Conservation (phyloP, 164 flowering plant genomes). For the Stephania yunnanensis region DNA sequence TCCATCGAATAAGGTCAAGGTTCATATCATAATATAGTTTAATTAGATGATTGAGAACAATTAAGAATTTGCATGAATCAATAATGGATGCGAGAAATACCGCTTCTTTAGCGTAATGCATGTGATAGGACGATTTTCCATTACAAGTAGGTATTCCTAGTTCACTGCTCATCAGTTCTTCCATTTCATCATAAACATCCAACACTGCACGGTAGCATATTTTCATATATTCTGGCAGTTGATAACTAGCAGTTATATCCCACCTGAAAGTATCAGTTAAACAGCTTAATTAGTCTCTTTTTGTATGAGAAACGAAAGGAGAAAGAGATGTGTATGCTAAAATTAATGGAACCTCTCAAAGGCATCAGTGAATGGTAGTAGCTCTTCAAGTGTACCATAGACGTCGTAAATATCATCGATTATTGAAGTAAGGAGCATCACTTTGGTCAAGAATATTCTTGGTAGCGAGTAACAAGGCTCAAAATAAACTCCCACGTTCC, state of each 20-base stretch:
- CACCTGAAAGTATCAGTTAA: too few relatives aligned
- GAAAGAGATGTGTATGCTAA: too few relatives aligned
- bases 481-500: slow-evolving; percentile 26
- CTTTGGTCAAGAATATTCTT: slow-evolving; percentile 17
- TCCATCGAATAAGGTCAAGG: not conserved
- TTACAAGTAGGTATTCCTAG: slow-evolving; percentile 14
- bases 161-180: slow-evolving; percentile 21
- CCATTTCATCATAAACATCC: slow-evolving; percentile 20
- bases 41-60: not conserved
- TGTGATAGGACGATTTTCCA: slow-evolving; percentile 2
- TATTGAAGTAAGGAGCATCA: slow-evolving; percentile 8
- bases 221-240: too few relatives aligned
- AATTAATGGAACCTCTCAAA: too few relatives aligned
- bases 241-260: too few relatives aligned
- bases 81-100: slow-evolving; percentile 14
- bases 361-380: too few relatives aligned
- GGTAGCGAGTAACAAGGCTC: slow-evolving; percentile 14
- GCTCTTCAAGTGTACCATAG: slow-evolving; percentile 10
- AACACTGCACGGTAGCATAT: too few relatives aligned
- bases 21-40: too few relatives aligned
- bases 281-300: too few relatives aligned
- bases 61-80: not conserved
- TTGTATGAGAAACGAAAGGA: too few relatives aligned
- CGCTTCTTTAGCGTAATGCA: slow-evolving; percentile 23
- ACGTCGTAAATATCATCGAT: slow-evolving; percentile 27